These are phyloP conservation scores for Aspergillus novoparasiticus DNA, from an alignment of 2,329 filamentous ascomycete species.

Conservation along the genomic window DNA sequence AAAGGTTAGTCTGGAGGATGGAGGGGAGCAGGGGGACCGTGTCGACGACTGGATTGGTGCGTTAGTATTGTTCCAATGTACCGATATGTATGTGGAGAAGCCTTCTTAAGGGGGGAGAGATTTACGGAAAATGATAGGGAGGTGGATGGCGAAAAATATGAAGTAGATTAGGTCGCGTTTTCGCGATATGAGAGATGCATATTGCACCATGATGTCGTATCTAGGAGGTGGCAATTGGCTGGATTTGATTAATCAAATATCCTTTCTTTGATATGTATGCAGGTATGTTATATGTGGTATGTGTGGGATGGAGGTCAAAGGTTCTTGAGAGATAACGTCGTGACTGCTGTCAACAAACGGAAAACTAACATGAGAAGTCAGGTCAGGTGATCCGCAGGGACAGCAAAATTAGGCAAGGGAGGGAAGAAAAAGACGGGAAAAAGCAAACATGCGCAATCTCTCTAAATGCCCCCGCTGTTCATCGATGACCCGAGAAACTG, in stretches of 20 bases:
- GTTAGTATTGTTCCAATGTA: neutral
- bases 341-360: neutral
- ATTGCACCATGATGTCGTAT: slow-evolving; percentile 4
- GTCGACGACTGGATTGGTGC: slow-evolving; percentile 57
- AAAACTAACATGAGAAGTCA: neutral
- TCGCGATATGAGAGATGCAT: slow-evolving; percentile 31
- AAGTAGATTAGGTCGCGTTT: slow-evolving; percentile 50
- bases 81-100: neutral
- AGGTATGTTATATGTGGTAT: neutral
- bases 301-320: neutral
- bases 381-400: slow-evolving; percentile 12
- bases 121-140: slow-evolving; percentile 64
- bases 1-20: slow-evolving; percentile 52
- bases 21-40: slow-evolving; percentile 61
- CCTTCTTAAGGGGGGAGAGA: neutral
- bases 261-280: neutral
- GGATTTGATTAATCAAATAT: neutral
- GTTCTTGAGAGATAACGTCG: neutral
- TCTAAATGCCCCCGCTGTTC: slow-evolving; percentile 12
- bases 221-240: slow-evolving; percentile 1
- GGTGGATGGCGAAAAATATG: slow-evolving; percentile 63
- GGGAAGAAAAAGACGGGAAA: slow-evolving; percentile 1
- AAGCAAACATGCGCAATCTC: slow-evolving; percentile 9
- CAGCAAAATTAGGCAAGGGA: neutral
- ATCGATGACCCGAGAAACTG: slow-evolving; percentile 17